phyloP scores from a whole-genome alignment of 306 rosid genomes.

The Urtica urens region DNA sequence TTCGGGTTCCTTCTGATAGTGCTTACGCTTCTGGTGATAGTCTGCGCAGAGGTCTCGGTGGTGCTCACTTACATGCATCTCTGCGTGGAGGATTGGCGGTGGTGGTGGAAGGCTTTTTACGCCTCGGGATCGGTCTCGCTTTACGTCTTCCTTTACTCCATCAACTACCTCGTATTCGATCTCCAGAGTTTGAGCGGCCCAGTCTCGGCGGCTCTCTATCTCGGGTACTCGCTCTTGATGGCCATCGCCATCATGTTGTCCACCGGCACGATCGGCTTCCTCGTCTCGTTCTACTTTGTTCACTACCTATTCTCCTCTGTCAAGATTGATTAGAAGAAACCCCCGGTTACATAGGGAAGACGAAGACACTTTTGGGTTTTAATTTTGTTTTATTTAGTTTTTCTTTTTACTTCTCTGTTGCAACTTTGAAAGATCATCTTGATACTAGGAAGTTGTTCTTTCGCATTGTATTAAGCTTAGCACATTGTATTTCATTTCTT shows the following conservation, averaged over 20 bases:
- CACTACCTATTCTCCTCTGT: conserved; percentile 88
- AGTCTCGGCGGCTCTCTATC: conserved; percentile 71
- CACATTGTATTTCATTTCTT: conserved; percentile 8
- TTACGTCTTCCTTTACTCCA: conserved; percentile 83
- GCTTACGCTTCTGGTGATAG: conserved; percentile 55
- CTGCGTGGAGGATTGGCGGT: conserved; percentile 94
- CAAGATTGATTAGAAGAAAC: conserved; percentile 64
- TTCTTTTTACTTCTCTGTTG: conserved; percentile 29
- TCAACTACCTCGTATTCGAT: conserved; percentile 87
- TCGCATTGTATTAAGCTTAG: conserved; percentile 16
- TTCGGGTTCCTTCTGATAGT: conserved; percentile 85
- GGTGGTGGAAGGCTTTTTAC: conserved; percentile 99
- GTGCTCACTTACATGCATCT: conserved; percentile 98
- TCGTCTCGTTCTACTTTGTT: conserved; percentile 83
- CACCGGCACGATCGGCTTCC: conserved; percentile 85
- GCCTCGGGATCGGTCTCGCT: conserved; percentile 91
- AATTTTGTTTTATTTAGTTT: conserved; percentile 12
- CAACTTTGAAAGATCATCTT: conserved; percentile 24
- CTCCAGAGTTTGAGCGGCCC: conserved; percentile 97
- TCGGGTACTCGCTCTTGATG: conserved; percentile 88
- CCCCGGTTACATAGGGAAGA: conserved; percentile 11
- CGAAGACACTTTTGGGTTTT: neutral
- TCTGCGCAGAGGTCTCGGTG: conserved; percentile 93
- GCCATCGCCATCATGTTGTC: conserved; percentile 88
- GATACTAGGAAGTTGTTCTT: conserved; percentile 20